Percentiles rank a stretch among this genome's conserved stretches.
Conservation (phyloP, 1,139 yeast species). For the Taphrina confusa region DNA sequence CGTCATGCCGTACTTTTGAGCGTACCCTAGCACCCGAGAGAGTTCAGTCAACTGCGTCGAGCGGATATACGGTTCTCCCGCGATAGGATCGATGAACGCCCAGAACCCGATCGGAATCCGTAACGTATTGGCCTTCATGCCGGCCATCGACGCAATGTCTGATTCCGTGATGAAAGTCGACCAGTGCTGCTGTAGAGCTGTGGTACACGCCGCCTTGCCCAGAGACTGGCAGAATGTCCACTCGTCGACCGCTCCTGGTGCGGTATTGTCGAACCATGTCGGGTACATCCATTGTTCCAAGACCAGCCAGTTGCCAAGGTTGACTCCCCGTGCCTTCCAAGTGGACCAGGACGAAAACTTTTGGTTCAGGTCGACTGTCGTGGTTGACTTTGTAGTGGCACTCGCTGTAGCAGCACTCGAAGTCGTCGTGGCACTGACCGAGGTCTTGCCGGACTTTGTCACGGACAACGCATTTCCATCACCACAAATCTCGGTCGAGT, state of each 20-base stretch:
- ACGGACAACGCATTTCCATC: slow-evolving; percentile 25
- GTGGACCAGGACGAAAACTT: slow-evolving; percentile 23
- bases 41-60: slow-evolving; percentile 71
- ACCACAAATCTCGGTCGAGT: slow-evolving; percentile 22
- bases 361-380: slow-evolving; percentile 12
- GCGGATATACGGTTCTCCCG: slow-evolving; percentile 79
- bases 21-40: slow-evolving; percentile 78
- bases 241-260: slow-evolving; percentile 66
- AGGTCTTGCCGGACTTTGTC: background rate
- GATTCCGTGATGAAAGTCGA: slow-evolving; percentile 66
- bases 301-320: slow-evolving; percentile 86
- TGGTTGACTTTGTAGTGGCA: background rate
- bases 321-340: slow-evolving; percentile 60
- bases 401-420: background rate
- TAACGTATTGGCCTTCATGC: slow-evolving; percentile 67
- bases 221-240: slow-evolving; percentile 64
- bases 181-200: slow-evolving; percentile 72
- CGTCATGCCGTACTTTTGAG: slow-evolving; percentile 60
- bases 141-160: slow-evolving; percentile 65
- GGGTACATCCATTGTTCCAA: slow-evolving; percentile 34
- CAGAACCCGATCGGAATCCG: slow-evolving; percentile 95
- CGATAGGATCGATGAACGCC: slow-evolving; percentile 67
- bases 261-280: slow-evolving; percentile 26
- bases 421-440: slow-evolving; percentile 15
- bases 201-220: slow-evolving; percentile 61